A percentile compares a stretch with the other conserved stretches of the same genome.
Conservation (phyloP, 1,139 yeast species). For the Taphrina deformans region DNA sequence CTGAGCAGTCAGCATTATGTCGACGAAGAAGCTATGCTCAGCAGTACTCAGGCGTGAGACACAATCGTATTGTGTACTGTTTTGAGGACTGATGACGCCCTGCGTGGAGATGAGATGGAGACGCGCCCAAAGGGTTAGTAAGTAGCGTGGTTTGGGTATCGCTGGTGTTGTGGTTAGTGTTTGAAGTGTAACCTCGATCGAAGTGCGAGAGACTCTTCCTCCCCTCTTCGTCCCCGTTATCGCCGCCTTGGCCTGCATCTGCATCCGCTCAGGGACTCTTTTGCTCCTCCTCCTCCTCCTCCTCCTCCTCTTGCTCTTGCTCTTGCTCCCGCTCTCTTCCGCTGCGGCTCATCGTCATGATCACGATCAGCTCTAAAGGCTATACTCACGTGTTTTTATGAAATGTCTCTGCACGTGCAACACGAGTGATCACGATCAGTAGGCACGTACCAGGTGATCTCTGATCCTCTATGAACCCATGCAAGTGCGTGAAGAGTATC, state of each 20-base stretch:
- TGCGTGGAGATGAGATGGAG: background rate
- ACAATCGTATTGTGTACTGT: background rate
- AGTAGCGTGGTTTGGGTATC: background rate
- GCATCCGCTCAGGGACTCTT: too few relatives aligned
- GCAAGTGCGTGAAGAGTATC: too few relatives aligned
- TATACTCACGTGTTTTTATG: background rate
- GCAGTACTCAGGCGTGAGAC: background rate
- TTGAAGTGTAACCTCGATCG: background rate
- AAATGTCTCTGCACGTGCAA: background rate
- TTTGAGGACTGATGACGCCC: constrained; percentile 6
- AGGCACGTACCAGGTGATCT: background rate
- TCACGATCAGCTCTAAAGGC: too few relatives aligned
- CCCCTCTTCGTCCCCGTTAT: too few relatives aligned
- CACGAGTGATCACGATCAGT: background rate
- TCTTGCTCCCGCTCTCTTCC: background rate
- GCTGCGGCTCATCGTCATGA: background rate
- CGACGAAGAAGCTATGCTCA: background rate
- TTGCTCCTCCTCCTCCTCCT: background rate
- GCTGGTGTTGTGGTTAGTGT: background rate
- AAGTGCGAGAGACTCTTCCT: background rate
- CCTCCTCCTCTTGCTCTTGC: background rate
- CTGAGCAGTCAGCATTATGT: background rate
- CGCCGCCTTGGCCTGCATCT: too few relatives aligned
- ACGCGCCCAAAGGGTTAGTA: constrained; percentile 5
- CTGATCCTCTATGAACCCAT: too few relatives aligned